Percentiles rank a stretch among this genome's conserved stretches.
phyloP scores from a whole-genome alignment of 139 green algal genomes.

The Closterium sp. region DNA sequence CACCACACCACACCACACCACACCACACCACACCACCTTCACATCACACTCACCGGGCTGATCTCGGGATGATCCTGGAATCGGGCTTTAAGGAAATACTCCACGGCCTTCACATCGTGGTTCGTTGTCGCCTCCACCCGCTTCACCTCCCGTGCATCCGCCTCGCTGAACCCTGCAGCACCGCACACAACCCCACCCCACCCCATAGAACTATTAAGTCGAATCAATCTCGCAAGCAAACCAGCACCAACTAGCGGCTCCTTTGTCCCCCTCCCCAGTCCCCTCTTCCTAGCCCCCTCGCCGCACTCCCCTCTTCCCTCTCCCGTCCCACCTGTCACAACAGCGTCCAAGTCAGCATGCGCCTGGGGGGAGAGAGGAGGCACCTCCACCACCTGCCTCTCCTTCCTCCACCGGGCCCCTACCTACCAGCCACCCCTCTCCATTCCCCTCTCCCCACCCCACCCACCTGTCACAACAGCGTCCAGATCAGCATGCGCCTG shows the following conservation, averaged over 20 bases:
- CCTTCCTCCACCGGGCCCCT: too few relatives aligned
- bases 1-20: too few relatives aligned
- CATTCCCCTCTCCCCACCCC: too few relatives aligned
- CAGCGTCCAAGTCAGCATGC: too few relatives aligned
- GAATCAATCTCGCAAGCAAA: too few relatives aligned
- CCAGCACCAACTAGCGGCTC: too few relatives aligned
- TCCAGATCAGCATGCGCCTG: slow-evolving; percentile 80
- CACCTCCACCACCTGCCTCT: slow-evolving; percentile 70
- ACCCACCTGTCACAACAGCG: not conserved
- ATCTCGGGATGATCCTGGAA: slow-evolving; percentile 67
- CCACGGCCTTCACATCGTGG: slow-evolving; percentile 99
- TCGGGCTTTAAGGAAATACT: slow-evolving; percentile 94
- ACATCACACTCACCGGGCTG: slow-evolving; percentile 31
- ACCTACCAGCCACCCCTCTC: too few relatives aligned
- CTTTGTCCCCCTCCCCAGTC: not conserved
- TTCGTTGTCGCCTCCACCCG: slow-evolving; percentile 93
- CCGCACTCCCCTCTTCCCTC: not conserved
- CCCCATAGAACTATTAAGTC: slow-evolving; percentile 18
- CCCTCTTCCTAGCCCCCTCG: not conserved
- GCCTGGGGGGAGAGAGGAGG: slow-evolving; percentile 65
- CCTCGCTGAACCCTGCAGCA: slow-evolving; percentile 53
- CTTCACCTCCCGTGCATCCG: slow-evolving; percentile 78
- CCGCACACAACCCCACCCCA: too few relatives aligned
- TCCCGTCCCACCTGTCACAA: not conserved
- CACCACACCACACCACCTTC: not conserved